phyloP scores from a whole-genome alignment of 805 yeast species.

The Metschnikowia reukaufii region DNA sequence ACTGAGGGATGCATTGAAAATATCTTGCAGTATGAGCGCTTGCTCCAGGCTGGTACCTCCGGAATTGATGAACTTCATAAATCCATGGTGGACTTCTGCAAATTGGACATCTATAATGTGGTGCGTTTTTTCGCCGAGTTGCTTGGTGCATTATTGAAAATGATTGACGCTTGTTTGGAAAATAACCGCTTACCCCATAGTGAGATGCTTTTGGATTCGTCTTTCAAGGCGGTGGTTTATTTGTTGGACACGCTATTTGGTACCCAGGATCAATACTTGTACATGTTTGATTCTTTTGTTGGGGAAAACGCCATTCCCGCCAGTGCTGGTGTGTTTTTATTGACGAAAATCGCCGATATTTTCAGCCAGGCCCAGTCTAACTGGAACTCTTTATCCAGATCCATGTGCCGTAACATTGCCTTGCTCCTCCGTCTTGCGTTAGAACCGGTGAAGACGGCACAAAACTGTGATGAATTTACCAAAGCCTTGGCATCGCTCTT shows the following conservation, averaged over 20 bases:
- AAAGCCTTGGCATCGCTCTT: slow-evolving; percentile 35
- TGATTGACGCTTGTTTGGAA: slow-evolving; percentile 29
- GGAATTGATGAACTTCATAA: slow-evolving; percentile 47
- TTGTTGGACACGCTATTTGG: slow-evolving; percentile 63
- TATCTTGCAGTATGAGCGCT: slow-evolving; percentile 52
- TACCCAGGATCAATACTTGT: slow-evolving; percentile 61
- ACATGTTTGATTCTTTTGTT: slow-evolving; percentile 53
- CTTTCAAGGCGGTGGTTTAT: slow-evolving; percentile 59
- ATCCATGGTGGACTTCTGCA: slow-evolving; percentile 50
- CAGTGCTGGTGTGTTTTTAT: slow-evolving; percentile 49
- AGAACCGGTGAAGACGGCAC: slow-evolving; percentile 21
- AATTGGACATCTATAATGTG: slow-evolving; percentile 52
- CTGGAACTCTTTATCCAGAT: slow-evolving; percentile 65
- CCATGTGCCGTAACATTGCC: slow-evolving; percentile 59
- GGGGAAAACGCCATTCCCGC: slow-evolving; percentile 40
- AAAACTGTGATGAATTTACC: slow-evolving; percentile 25
- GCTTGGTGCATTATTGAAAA: slow-evolving; percentile 37
- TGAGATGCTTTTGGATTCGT: slow-evolving; percentile 33
- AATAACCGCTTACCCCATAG: slow-evolving; percentile 26
- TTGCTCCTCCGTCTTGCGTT: slow-evolving; percentile 47
- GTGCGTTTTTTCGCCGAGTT: slow-evolving; percentile 63
- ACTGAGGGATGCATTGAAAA: slow-evolving; percentile 54
- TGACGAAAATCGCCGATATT: slow-evolving; percentile 46
- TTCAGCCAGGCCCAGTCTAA: slow-evolving; percentile 50
- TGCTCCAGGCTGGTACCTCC: slow-evolving; percentile 42